phyloP scores from a whole-genome alignment of 192 early-diverging fungal species.

The Mortierella hygrophila region DNA sequence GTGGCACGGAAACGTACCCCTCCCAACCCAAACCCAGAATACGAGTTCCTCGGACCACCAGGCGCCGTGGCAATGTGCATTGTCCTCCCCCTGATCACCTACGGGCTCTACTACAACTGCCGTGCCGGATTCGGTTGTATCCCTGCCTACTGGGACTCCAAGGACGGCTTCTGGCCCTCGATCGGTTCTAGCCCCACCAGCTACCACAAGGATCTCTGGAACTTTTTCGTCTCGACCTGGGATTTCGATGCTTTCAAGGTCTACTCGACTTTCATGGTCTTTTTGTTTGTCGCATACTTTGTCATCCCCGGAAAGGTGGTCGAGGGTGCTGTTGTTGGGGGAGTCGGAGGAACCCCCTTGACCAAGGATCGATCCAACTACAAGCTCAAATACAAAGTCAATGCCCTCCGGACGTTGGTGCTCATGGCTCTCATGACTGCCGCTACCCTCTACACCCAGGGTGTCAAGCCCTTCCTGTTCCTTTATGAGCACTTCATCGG shows the following conservation, averaged over 20 bases:
- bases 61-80: conserved; percentile 71
- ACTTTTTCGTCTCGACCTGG: conserved; percentile 54
- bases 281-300: conserved; percentile 75
- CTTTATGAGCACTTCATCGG: conserved; percentile 84
- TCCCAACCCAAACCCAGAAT: conserved; percentile 78
- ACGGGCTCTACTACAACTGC: conserved; percentile 61
- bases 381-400: conserved; percentile 86
- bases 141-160: conserved; percentile 50
- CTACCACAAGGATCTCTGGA: conserved; percentile 26
- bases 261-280: conserved; percentile 77
- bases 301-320: conserved; percentile 75
- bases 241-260: conserved; percentile 64
- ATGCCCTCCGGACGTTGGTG: conserved; percentile 76
- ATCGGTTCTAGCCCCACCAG: conserved; percentile 17
- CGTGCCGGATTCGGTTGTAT: conserved; percentile 50
- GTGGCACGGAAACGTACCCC: conserved; percentile 24
- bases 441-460: conserved; percentile 60
- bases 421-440: conserved; percentile 62
- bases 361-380: conserved; percentile 78
- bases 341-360: conserved; percentile 39
- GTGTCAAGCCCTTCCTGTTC: conserved; percentile 78
- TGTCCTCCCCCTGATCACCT: conserved; percentile 57
- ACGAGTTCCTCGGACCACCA: conserved; percentile 85
- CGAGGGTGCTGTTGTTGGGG: conserved; percentile 66
- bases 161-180: conserved; percentile 69